Percentiles rank a stretch among this genome's conserved stretches.
Conservation (phyloP, 768 basidiomycete genomes). For the Mycena latifolia region DNA sequence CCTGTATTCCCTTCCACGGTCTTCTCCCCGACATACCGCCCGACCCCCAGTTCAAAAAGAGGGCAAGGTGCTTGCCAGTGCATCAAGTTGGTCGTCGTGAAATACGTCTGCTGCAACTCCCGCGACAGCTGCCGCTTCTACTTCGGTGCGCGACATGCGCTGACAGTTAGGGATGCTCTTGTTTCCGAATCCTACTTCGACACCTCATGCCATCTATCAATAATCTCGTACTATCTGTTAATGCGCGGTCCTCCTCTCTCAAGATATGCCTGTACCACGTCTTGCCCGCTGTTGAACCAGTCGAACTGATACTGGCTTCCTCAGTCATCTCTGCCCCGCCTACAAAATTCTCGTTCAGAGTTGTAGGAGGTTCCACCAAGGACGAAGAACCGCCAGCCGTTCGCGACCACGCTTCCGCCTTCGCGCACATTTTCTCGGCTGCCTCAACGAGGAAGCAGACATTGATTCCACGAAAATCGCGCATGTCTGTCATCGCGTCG, state of each 20-base stretch:
- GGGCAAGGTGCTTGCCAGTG: no score
- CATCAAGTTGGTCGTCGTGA: no score
- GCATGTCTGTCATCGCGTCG: slow-evolving; percentile 82
- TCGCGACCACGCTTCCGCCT: slow-evolving; percentile 71
- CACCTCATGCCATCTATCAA: slow-evolving; percentile 11
- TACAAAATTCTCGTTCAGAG: slow-evolving; percentile 61
- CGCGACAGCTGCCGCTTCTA: no score
- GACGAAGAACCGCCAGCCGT: slow-evolving; percentile 55
- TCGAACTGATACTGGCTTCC: slow-evolving; percentile 61
- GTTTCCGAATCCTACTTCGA: background rate
- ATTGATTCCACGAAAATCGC: slow-evolving; percentile 59
- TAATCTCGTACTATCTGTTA: slow-evolving; percentile 73
- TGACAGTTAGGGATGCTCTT: background rate
- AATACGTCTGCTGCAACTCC: no score
- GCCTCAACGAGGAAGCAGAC: slow-evolving; percentile 54
- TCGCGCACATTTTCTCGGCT: slow-evolving; percentile 69
- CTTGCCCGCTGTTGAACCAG: slow-evolving; percentile 45
- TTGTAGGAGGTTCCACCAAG: slow-evolving; percentile 49
- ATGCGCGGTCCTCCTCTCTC: slow-evolving; percentile 89
- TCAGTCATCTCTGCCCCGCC: slow-evolving; percentile 69
- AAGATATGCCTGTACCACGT: slow-evolving; percentile 79
- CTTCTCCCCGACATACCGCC: no score
- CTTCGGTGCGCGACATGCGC: no score
- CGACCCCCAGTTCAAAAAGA: no score
- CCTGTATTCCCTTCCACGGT: no score